Evolutionary conservation across 1,284 basidiomycete genomes (phyloP).

Genomic region (Trichosporon ovoides): DNA sequence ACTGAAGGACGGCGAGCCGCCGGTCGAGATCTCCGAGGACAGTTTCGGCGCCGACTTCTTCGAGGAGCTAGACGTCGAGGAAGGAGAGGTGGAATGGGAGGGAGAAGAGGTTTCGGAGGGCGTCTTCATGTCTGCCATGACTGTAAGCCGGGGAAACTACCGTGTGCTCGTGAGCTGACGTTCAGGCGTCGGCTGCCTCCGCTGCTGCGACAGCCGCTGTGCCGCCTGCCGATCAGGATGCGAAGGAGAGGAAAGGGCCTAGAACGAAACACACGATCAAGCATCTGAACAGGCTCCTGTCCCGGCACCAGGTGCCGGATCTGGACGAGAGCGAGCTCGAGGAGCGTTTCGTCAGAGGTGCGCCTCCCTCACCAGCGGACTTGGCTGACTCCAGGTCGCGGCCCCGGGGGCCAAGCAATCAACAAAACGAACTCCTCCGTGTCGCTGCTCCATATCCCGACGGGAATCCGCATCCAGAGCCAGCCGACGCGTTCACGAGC

Average conservation of each 20-base stretch:
- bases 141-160: slow-evolving; percentile 9
- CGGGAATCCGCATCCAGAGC: slow-evolving; percentile 48
- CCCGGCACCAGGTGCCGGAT: slow-evolving; percentile 24
- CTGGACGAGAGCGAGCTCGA: slow-evolving; percentile 44
- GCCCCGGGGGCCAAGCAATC: slow-evolving; percentile 51
- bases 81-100: slow-evolving; percentile 12
- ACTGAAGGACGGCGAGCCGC: not conserved
- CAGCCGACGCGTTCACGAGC: slow-evolving; percentile 50
- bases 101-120: slow-evolving; percentile 19
- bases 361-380: slow-evolving; percentile 11
- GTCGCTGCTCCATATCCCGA: slow-evolving; percentile 48
- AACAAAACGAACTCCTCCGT: slow-evolving; percentile 51
- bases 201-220: not conserved
- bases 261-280: slow-evolving; percentile 28
- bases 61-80: slow-evolving; percentile 16
- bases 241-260: not conserved
- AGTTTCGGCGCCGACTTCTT: slow-evolving; percentile 7
- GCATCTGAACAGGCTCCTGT: slow-evolving; percentile 37
- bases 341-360: slow-evolving; percentile 47
- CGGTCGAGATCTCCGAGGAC: not conserved
- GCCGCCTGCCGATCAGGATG: not conserved
- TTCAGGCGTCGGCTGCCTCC: not conserved
- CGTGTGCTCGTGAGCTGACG: not conserved
- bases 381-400: slow-evolving; percentile 35
- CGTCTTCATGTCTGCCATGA: slow-evolving; percentile 13